Evolutionary conservation across 148 eudicot species (phyloP).

Genomic region (Vaccinium vitisidaea): DNA sequence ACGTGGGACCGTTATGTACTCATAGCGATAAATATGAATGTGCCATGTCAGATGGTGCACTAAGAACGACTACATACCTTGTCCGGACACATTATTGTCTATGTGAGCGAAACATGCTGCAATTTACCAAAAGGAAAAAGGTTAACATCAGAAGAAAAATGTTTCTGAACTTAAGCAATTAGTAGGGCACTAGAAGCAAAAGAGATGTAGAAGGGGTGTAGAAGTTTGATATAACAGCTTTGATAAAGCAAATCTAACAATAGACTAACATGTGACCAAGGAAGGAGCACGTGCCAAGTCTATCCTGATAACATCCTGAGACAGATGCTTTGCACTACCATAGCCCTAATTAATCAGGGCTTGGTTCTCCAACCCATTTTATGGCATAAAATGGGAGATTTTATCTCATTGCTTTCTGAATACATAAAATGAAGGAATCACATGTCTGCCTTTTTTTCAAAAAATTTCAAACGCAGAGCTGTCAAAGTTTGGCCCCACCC

Average conservation of each 20-base stretch:
- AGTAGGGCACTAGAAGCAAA: not conserved
- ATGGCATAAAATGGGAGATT: no score
- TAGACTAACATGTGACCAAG: not conserved
- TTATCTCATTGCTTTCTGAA: no score
- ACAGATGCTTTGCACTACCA: not conserved
- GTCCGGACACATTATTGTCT: slow-evolving; percentile 36
- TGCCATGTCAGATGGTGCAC: not conserved
- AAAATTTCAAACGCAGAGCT: no score
- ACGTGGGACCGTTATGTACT: not conserved
- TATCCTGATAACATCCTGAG: not conserved
- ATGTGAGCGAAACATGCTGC: slow-evolving; percentile 89
- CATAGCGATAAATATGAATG: not conserved
- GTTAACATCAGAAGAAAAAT: slow-evolving; percentile 23
- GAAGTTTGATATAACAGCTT: not conserved
- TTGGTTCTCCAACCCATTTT: no score
- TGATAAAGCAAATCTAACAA: not conserved
- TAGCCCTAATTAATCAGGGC: slow-evolving; percentile 7
- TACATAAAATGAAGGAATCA: no score
- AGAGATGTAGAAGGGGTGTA: not conserved
- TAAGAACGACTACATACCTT: slow-evolving; percentile 40
- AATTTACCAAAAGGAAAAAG: not conserved
- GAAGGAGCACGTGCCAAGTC: not conserved
- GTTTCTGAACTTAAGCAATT: not conserved
- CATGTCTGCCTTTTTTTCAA: no score
- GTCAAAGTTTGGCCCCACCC: no score